Percentiles rank a stretch among this genome's conserved stretches.
Conservation (phyloP, 2,329 filamentous ascomycete genomes). For the Pseudovirgaria hyperparasitica region DNA sequence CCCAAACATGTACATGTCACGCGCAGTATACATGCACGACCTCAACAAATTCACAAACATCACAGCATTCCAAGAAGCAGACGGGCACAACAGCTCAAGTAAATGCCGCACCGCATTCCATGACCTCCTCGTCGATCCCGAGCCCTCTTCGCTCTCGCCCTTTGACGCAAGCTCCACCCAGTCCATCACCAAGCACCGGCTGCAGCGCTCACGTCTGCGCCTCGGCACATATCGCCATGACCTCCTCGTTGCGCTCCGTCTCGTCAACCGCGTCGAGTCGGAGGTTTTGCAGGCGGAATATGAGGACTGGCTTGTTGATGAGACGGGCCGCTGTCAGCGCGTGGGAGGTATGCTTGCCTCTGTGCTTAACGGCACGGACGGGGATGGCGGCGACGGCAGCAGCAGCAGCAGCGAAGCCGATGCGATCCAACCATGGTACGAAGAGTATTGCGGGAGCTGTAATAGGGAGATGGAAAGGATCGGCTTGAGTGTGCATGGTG, state of each 20-base stretch:
- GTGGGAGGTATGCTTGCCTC: constrained; percentile 37
- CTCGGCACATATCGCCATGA: constrained; percentile 81
- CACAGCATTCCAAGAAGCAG: constrained; percentile 14
- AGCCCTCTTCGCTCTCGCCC: constrained; percentile 11
- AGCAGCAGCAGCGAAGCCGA: constrained; percentile 27
- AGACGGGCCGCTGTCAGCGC: constrained; percentile 62
- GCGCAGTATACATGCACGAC: constrained; percentile 71
- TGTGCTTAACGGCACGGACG: constrained; percentile 8
- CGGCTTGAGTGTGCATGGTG: too few relatives aligned
- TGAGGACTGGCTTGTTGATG: constrained; percentile 81
- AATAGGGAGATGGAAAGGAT: constrained; percentile 23
- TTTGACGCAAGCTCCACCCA: constrained; percentile 12
- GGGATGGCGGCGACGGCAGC: constrained; percentile 16
- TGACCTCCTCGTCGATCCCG: constrained; percentile 3
- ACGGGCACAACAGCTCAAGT: too few relatives aligned
- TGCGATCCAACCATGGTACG: constrained; percentile 43
- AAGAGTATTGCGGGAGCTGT: constrained; percentile 52
- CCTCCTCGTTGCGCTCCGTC: constrained; percentile 74
- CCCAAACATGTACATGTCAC: constrained; percentile 71
- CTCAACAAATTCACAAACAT: constrained; percentile 27
- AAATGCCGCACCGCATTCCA: constrained; percentile 17
- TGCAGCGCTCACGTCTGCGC: constrained; percentile 69
- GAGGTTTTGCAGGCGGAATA: constrained; percentile 81
- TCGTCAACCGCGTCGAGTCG: constrained; percentile 78
- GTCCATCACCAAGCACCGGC: constrained; percentile 31